Base-by-base conservation (phyloP, 495 filamentous ascomycete genomes). In the Wilcoxina mikolae region DNA sequence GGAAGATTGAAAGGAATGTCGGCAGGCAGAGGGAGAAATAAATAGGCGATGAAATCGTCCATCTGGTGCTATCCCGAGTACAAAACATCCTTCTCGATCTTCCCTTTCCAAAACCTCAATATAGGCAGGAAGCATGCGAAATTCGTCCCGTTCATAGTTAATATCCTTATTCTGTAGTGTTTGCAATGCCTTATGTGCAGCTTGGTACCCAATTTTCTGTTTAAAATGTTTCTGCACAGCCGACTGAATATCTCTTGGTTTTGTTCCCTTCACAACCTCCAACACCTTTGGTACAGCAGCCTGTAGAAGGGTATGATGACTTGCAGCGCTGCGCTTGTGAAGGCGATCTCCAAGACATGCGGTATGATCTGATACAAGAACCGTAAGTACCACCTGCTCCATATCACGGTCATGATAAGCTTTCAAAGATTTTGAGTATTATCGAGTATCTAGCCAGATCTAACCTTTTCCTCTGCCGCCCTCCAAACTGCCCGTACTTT, bases 1-100 rank as follows among this genome's bases (percentile, higher is more conserved):
- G 31, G 28, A 56, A 9, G 31, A 35, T 27, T 24, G 33, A 44
- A 59, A 59, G 15, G 38, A 33, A 2, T 11, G 3, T 24, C 31
- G 44, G 15, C 39, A 50, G n/a, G 53, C 23, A 0, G 31, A 5
- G 7, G 56, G 53, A 22, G 43, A 50, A 23, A 59, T 56, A 47
- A 59, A 59, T 35, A 59, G 24, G 9, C 27, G 24, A 25, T 23
- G 18, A 57, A 54, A 57, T 5, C 24, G 46, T 25, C 10, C 18
- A 12, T 49, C 11, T 4, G 7, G 7, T 11, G 22, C 9, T 49
- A 12, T 4, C 20, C 11, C 7, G 4, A 49, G 11, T 10, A 49
- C 46, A 49, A 49, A 49, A 4, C 20, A 25, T 5, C 46, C 46
- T 7, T 25, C 12, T 7, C 4, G 46, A 18, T 49, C 46, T 5